Base-by-base conservation (phyloP, 192 early-diverging fungal genomes). In the Dispira simplex region DNA sequence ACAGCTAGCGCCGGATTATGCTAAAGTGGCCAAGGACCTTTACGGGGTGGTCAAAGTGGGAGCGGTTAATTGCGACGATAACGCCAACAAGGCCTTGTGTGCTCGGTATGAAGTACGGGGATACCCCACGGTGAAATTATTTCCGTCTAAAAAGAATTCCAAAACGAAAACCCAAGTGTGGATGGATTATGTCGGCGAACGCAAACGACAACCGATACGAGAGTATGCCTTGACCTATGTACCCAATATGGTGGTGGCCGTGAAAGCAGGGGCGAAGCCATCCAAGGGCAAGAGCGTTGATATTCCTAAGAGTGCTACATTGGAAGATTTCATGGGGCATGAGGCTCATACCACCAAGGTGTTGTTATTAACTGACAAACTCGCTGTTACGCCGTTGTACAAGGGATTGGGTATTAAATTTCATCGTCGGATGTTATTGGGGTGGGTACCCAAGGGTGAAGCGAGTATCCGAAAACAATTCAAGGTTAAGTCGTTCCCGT, bases 41-140 rank as follows among this genome's bases (percentile, higher is more conserved):
- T 81, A 84, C 44, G 92, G 92, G 20, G 71, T 94, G 9, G 93
- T 82, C 13, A 89, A 87, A 71, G 79, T 96, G 63, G 90, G 79
- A n/a, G 89, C 91, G 10, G 75, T 98, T 23, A 80, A 98, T 70
- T 98, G 95, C 72, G 92, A 98, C 70, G 81, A 85, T 39, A 82
- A 91, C 51, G 64, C 58, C 39, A 91, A 96, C 76, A 79, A 79
- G 52, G 76, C 72, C 1, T 66, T 94, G 8, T 98, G 95, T 67
- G 77, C 75, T 6, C 77, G 84, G 43, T 93, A 85, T 67, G 80
- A 79, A 44, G 81, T 98, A 43, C 73, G 92, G 79, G 91, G 90
- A 23, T 93, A 91, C 70, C 91, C 91, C 13, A 92, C 90, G 18
- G 77, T 93, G 63, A 93, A 93, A 70, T 55, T 90, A 10, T 93